Conservation (phyloP, 2,329 filamentous ascomycete genomes). For the Talaromyces sp. region DNA sequence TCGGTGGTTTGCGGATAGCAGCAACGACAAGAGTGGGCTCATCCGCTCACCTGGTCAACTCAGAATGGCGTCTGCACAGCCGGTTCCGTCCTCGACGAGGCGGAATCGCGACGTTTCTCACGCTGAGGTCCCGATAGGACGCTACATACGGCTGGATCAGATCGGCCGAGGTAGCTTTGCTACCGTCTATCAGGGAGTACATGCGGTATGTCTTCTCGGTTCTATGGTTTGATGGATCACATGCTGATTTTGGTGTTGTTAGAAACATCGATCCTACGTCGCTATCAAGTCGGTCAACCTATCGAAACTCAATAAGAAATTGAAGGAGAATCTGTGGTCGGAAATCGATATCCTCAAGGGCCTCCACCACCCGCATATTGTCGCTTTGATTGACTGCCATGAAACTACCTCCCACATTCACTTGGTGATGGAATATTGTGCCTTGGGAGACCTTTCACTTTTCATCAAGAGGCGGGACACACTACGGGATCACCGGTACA, state of each 20-base stretch:
- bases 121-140: constrained; percentile 58
- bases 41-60: background rate
- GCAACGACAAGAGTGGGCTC: background rate
- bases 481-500: constrained; percentile 74
- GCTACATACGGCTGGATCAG: constrained; percentile 79
- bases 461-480: constrained; percentile 95
- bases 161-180: constrained; percentile 98
- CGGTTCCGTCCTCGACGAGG: constrained; percentile 29
- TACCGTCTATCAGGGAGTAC: constrained; percentile 83
- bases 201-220: constrained; percentile 63
- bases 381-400: constrained; percentile 90
- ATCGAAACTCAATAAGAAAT: constrained; percentile 86
- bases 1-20: constrained; percentile 34
- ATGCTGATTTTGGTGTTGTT: constrained; percentile 18
- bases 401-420: constrained; percentile 88
- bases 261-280: constrained; percentile 79
- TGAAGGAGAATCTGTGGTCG: constrained; percentile 91
- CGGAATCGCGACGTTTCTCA: constrained; percentile 38
- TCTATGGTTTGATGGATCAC: background rate
- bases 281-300: constrained; percentile 97
- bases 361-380: constrained; percentile 93
- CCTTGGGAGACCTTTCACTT: constrained; percentile 86
- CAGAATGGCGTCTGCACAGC: constrained; percentile 45
- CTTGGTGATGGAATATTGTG: constrained; percentile 97
- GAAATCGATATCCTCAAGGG: constrained; percentile 95